Base-by-base conservation (phyloP, 139 green algal genomes). In the Picochlorum sp. region DNA sequence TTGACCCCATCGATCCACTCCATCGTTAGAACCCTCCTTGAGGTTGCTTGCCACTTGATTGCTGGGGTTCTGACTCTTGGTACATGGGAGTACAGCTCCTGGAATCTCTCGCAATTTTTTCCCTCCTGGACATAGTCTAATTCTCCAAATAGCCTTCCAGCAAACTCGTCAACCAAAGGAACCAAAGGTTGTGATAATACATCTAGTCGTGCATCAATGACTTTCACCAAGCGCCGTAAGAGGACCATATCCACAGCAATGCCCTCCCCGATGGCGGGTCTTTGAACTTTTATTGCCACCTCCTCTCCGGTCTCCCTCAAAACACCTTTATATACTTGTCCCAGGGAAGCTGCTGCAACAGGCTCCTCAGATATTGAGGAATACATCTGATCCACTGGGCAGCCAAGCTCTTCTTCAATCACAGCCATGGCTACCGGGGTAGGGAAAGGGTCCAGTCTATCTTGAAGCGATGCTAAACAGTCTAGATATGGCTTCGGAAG, bases 1-100 rank as follows among this genome's bases (percentile, higher is more conserved):
- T 98, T 98, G 16, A 95, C 79, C 8, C 93, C 92, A 8, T 98
- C 89, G 23, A 98, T 93, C 91, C 91, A 98, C 71, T 97, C 89
- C 90, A 97, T 97, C n/a, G 79, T 89, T 47, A 98, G 72, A 45
- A 97, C 90, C 0, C 85, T 70, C 10, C 67, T 50, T 47, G 63
- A 65, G 38, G 81, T 86, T 61, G 64, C 63, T 49, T 82, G 68
- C 83, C 85, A 91, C 45, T 88, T 81, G 61, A 97, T 92, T 16
- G 23, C 52, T 6, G 89, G 89, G 15, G 81, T 85, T 4, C 84
- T 70, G 24, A 96, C 81, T 3, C 82, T 77, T 10, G 84, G 69
- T 60, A 91, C 81, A 61, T 62, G 41, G 21, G 74, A 28, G 63
- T 95, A 95, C 74, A 94, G 73, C 59, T 51, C 45, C 54, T 72